phyloP scores from a whole-genome alignment of 768 basidiomycete genomes.

The Leccinum aurantiacum region DNA sequence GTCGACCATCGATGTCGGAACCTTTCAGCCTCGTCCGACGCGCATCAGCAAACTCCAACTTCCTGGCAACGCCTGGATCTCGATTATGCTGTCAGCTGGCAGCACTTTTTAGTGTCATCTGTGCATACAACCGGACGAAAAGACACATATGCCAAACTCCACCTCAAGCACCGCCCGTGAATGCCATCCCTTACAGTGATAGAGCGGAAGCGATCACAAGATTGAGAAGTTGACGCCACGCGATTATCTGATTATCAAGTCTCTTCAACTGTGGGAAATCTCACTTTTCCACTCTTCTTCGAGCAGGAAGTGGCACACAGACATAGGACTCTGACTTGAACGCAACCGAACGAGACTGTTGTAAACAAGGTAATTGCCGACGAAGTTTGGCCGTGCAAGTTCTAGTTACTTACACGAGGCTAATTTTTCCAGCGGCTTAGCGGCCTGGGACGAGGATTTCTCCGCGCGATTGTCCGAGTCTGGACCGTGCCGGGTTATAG shows the following conservation, averaged over 20 bases:
- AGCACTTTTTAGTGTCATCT: background rate
- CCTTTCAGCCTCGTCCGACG: background rate
- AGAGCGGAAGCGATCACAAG: background rate
- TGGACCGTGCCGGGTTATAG: too few species aligned
- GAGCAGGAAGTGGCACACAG: background rate
- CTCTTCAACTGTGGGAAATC: too few species aligned
- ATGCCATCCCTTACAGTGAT: background rate
- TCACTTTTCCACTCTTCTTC: too few species aligned
- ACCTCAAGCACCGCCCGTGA: background rate
- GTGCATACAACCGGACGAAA: background rate
- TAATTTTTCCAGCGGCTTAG: too few species aligned
- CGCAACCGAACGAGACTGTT: too few species aligned
- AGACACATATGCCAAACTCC: background rate
- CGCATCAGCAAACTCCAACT: background rate
- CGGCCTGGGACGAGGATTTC: too few species aligned
- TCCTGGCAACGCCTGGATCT: background rate
- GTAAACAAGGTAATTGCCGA: too few species aligned
- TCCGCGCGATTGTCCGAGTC: too few species aligned
- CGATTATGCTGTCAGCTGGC: background rate
- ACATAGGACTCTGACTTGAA: background rate
- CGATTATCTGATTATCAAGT: background rate
- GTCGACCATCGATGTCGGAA: too few species aligned
- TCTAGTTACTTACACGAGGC: too few species aligned
- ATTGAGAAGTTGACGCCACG: background rate
- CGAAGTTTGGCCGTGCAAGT: too few species aligned